Evolutionary conservation across 106 monocot genomes (phyloP).

Genomic region (Amphibolis antarctica): DNA sequence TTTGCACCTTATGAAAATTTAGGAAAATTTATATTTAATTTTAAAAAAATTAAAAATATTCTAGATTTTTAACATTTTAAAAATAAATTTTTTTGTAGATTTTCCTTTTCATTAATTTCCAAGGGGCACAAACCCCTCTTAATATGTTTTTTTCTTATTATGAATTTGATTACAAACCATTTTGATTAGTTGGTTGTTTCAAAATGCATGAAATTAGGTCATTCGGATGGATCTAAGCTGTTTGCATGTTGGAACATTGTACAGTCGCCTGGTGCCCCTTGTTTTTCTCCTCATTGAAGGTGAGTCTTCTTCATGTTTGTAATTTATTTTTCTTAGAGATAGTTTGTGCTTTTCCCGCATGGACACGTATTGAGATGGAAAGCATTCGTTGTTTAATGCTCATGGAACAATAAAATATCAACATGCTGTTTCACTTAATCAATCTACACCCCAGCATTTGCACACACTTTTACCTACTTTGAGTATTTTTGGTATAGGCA

Average conservation of each 20-base stretch:
- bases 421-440: no score
- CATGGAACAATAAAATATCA: no score
- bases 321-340: background rate
- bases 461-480: background rate
- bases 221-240: constrained; percentile 46
- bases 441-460: background rate
- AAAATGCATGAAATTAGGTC: constrained; percentile 28
- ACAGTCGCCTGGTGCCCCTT: constrained; percentile 70
- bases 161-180: background rate
- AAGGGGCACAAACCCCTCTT: no score
- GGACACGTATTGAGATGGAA: background rate
- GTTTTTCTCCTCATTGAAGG: constrained; percentile 90
- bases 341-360: background rate
- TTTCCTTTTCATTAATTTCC: no score
- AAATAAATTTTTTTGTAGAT: background rate
- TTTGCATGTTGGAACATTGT: constrained; percentile 49
- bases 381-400: no score
- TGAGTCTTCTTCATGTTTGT: constrained; percentile 3
- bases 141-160: no score
- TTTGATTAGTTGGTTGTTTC: background rate
- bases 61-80: no score
- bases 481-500: constrained; percentile 32
- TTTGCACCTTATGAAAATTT: no score
- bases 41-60: no score
- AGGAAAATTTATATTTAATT: no score